Base-by-base conservation (phyloP, 2,329 filamentous ascomycete species). In the Lasiodiplodia gonubiensis region DNA sequence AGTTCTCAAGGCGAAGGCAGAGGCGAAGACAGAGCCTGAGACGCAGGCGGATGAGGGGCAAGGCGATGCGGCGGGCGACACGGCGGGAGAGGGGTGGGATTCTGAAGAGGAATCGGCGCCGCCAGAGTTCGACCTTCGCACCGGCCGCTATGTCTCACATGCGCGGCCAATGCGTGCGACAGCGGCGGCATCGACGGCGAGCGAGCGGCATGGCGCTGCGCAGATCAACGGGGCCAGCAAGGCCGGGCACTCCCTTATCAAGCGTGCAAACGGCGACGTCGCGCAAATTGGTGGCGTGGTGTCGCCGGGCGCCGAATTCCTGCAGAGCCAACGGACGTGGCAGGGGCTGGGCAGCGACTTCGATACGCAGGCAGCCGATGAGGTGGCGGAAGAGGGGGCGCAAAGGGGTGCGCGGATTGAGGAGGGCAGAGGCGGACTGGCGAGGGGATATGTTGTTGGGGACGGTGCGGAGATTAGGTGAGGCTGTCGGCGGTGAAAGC, bases 81-180 rank as follows among this genome's bases (percentile, higher is more conserved):
- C 77, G 2, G 77, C 76, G 5, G 80, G 77, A 14, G 81, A 80
- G 1, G 83, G 82, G 0, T 87, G 90, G 53, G 90, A 92, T 73
- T 93, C 91, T 0, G 89, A 91, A 71, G 88, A 85, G 65, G 86
- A 88, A 72, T 88, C 86, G 25, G 86, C 86, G 60, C 87, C 93
- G 0, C 95, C 95, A 0, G 92, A 97, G 73, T 99, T 97, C 73
- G 94, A 99, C 78, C 85, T 98, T 11, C 86, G 94, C 14, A 97
- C 94, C 2, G 94, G 94, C 42, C 89, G 88, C 69, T 92, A 97
- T 72, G 85, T 96, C 51, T 91, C 89, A 14, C 88, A 91, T 72
- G 91, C 91, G 68, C 86, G 92, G 66, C 93, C 93, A 5, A 92
- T 94, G 74, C 68, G 73, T 54, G 69, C 69, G 69, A 71, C 72